phyloP scores from a whole-genome alignment of 257 asterid genomes.

The Plectranthus barbatus region DNA sequence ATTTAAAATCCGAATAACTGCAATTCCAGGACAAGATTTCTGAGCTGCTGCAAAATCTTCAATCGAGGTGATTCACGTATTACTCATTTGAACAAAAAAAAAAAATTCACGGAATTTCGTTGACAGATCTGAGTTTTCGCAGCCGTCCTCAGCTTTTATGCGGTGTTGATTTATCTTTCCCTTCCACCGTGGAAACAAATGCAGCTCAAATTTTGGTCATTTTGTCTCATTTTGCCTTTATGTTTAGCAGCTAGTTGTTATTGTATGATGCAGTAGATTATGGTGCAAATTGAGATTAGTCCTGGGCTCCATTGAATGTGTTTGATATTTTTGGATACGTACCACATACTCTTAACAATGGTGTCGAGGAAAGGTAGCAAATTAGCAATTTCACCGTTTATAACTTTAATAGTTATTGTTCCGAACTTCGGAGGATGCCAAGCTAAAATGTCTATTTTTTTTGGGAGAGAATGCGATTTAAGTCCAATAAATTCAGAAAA shows the following conservation, averaged over 20 bases:
- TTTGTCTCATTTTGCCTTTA: background rate
- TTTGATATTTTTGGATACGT: background rate
- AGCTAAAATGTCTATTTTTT: no score
- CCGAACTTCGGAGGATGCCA: no score
- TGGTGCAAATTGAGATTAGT: background rate
- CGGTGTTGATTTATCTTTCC: background rate
- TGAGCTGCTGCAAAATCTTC: conserved; percentile 17
- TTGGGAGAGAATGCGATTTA: no score
- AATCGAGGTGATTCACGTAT: conserved; percentile 24
- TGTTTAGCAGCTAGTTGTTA: conserved; percentile 8
- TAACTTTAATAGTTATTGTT: no score
- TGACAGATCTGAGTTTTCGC: conserved; percentile 22
- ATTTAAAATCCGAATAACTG: background rate
- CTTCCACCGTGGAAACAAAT: conserved; percentile 2
- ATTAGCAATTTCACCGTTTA: no score
- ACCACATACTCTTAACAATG: background rate
- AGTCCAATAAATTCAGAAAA: background rate
- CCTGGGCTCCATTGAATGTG: background rate
- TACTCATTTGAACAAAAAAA: background rate
- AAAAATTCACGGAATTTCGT: background rate
- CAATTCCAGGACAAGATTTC: background rate
- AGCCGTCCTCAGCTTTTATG: background rate
- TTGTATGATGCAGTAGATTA: conserved; percentile 6
- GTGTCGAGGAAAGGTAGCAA: background rate
- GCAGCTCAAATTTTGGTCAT: conserved; percentile 9